Percentiles rank a stretch among this genome's conserved stretches.
Evolutionary conservation across 495 filamentous ascomycete species (phyloP).

Genomic region (Pseudevernia furfuracea): DNA sequence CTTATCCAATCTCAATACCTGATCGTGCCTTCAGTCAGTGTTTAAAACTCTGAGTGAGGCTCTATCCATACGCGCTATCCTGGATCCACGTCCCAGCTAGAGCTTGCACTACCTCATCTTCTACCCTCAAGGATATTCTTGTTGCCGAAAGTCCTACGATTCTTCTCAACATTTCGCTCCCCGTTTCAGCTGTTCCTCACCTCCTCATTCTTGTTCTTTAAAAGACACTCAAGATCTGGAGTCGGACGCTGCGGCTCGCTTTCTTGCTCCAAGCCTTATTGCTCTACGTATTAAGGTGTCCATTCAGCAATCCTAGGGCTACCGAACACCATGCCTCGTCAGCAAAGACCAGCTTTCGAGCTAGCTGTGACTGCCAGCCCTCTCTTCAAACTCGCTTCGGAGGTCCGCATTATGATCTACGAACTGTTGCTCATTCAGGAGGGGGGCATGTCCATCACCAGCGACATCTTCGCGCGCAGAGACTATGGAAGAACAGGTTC

Average conservation of each 20-base stretch:
- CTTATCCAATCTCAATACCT: too few species aligned
- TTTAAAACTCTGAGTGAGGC: too few species aligned
- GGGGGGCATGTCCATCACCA: background rate
- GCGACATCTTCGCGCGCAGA: background rate
- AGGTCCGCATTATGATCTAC: slow-evolving; percentile 8
- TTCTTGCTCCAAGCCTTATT: background rate
- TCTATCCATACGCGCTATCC: background rate
- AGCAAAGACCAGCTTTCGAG: background rate
- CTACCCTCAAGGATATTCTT: background rate
- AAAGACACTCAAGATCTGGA: background rate
- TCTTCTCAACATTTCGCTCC: background rate
- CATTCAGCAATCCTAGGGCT: background rate
- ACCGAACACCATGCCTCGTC: background rate
- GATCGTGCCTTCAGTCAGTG: too few species aligned
- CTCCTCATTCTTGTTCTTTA: background rate
- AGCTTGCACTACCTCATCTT: background rate
- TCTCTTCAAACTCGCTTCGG: background rate
- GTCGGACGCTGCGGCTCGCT: background rate
- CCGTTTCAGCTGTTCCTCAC: background rate
- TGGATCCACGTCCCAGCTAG: background rate
- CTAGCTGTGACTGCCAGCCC: background rate
- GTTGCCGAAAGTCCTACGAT: too few species aligned
- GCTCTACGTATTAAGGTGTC: background rate
- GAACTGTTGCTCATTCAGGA: background rate
- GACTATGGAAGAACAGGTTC: background rate